phyloP scores from a whole-genome alignment of 1,139 yeast genomes.

The Petasospora fabianii region DNA sequence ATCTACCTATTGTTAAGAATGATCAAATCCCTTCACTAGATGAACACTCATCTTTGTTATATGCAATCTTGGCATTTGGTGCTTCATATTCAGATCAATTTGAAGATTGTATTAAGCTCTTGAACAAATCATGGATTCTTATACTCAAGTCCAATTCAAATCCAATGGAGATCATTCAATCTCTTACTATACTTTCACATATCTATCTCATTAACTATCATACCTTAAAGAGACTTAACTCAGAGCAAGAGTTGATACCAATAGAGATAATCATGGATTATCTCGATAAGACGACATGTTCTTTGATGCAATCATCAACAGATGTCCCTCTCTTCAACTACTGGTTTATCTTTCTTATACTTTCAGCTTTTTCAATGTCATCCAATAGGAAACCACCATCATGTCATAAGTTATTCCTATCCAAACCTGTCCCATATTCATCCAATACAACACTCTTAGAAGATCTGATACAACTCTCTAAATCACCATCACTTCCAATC shows the following conservation, averaged over 20 bases:
- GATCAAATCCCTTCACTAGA: conserved; percentile 11
- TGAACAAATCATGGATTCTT: conserved; percentile 20
- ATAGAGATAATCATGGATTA: conserved; percentile 16
- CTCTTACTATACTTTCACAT: conserved; percentile 21
- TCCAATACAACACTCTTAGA: conserved; percentile 6
- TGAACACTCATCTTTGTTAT: conserved; percentile 14
- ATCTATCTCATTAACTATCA: conserved; percentile 18
- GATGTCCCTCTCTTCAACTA: conserved; percentile 14
- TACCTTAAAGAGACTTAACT: neutral
- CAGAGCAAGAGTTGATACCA: conserved; percentile 10
- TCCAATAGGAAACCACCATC: conserved; percentile 20
- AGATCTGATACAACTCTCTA: conserved; percentile 8
- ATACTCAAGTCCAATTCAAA: conserved; percentile 10
- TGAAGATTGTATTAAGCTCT: conserved; percentile 17
- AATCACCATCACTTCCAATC: conserved; percentile 4
- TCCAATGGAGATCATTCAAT: conserved; percentile 18
- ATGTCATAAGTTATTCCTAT: conserved; percentile 14
- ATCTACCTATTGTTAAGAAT: conserved; percentile 19
- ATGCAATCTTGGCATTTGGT: conserved; percentile 22
- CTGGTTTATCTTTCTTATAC: conserved; percentile 20
- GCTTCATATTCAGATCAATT: conserved; percentile 22
- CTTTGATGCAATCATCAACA: neutral
- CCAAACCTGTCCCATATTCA: conserved; percentile 3
- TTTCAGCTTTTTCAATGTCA: conserved; percentile 16
- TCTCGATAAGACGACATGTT: conserved; percentile 8